Evolutionary conservation across 768 basidiomycete species (phyloP).

Genomic region (Naganishia onofrii): DNA sequence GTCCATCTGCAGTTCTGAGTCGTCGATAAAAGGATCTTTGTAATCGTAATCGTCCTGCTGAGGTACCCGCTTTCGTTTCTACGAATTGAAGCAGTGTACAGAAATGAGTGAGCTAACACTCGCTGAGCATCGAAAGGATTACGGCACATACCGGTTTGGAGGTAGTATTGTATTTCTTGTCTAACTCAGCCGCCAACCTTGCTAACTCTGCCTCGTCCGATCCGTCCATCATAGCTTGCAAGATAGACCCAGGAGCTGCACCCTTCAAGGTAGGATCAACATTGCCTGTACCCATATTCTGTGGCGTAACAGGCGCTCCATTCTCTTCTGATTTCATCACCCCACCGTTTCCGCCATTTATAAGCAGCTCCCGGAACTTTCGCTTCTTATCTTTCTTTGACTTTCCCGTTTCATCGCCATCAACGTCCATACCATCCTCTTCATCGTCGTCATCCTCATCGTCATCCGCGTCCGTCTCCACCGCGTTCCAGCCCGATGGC

Average conservation of each 20-base stretch:
- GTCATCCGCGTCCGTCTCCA: neutral
- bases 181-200: conserved; percentile 25
- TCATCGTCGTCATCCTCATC: conserved; percentile 14
- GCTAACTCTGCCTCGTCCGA: conserved; percentile 21
- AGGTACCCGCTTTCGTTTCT: conserved; percentile 23
- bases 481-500: conserved; percentile 1
- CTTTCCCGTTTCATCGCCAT: neutral
- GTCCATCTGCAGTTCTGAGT: conserved; percentile 86
- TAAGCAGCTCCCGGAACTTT: neutral
- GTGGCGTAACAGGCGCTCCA: neutral
- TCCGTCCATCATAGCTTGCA: conserved; percentile 18
- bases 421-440: neutral
- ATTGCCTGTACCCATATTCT: neutral
- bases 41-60: conserved; percentile 80
- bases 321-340: neutral
- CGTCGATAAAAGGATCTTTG: conserved; percentile 93
- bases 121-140: neutral
- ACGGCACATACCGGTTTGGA: conserved; percentile 20
- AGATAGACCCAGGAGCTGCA: neutral
- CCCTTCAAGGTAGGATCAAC: neutral
- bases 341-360: neutral
- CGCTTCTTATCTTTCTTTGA: conserved; percentile 16
- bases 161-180: conserved; percentile 22
- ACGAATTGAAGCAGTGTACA: neutral
- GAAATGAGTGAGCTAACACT: neutral